These are phyloP conservation scores for Annulohypoxylon stygium DNA, from an alignment of 495 filamentous ascomycete species.

Conservation along the genomic window DNA sequence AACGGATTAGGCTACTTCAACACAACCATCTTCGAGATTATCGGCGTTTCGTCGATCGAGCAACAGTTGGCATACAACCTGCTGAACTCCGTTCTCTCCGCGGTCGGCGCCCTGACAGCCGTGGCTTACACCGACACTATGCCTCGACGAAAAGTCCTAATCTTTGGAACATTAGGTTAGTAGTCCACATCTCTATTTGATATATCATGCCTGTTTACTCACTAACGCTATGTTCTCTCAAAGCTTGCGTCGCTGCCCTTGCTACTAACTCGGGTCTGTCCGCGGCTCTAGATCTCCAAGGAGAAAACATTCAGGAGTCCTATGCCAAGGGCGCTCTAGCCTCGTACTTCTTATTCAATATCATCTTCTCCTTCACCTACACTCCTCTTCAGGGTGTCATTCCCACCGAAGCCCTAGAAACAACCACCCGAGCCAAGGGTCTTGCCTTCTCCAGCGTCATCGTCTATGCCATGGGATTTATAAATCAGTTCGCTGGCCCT, in stretches of 20 bases:
- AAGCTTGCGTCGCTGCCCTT: slow-evolving; percentile 64
- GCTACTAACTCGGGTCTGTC: slow-evolving; percentile 63
- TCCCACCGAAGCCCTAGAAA: slow-evolving; percentile 67
- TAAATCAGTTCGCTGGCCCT: slow-evolving; percentile 66
- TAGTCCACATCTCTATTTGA: not conserved
- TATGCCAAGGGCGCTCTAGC: slow-evolving; percentile 61
- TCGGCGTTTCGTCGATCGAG: slow-evolving; percentile 52
- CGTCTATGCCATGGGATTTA: slow-evolving; percentile 60
- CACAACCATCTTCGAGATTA: slow-evolving; percentile 51
- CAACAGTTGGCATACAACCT: slow-evolving; percentile 61
- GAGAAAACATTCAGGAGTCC: slow-evolving; percentile 51
- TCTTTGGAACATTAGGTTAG: slow-evolving; percentile 57
- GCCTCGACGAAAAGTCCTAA: slow-evolving; percentile 60
- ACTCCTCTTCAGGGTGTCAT: slow-evolving; percentile 72
- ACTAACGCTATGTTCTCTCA: slow-evolving; percentile 12
- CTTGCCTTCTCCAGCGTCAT: slow-evolving; percentile 61
- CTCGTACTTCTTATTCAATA: slow-evolving; percentile 70
- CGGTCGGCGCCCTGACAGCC: slow-evolving; percentile 60
- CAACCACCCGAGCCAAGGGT: slow-evolving; percentile 65
- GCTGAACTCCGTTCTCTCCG: slow-evolving; percentile 60
- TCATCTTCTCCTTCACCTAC: slow-evolving; percentile 71
- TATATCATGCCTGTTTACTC: not conserved
- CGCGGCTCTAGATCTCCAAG: slow-evolving; percentile 56
- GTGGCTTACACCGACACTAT: slow-evolving; percentile 58
- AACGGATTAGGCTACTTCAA: slow-evolving; percentile 57